phyloP scores from a whole-genome alignment of 148 eudicot genomes.

The Rhododendron mucronatum region DNA sequence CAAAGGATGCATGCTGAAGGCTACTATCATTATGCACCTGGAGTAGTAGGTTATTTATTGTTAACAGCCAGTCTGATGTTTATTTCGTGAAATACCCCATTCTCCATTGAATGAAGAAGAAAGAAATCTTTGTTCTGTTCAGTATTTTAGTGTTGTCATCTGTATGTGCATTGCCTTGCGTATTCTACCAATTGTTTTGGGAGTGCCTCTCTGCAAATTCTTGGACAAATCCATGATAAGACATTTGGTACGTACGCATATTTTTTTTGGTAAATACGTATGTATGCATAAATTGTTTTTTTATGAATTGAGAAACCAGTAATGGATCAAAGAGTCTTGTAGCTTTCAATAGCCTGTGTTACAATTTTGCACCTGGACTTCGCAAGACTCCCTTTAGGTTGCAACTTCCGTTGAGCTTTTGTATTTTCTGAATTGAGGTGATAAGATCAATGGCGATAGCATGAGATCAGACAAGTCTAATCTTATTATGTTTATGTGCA shows the following conservation, averaged over 20 bases:
- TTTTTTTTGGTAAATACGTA: neutral
- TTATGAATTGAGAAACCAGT: neutral
- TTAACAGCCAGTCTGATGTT: neutral
- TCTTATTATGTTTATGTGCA: neutral
- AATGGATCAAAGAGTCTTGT: neutral
- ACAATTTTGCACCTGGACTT: neutral
- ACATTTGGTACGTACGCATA: neutral
- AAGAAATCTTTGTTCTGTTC: neutral
- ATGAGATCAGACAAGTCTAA: neutral
- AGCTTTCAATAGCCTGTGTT: neutral
- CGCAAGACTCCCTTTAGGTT: neutral
- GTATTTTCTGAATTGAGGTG: neutral
- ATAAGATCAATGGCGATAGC: neutral
- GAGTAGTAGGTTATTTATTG: neutral
- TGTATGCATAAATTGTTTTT: neutral
- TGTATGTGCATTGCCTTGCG: neutral
- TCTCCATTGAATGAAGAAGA: neutral
- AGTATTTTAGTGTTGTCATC: neutral
- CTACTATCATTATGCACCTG: neutral
- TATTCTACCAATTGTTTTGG: neutral
- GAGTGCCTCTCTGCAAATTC: neutral
- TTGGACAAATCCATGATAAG: neutral
- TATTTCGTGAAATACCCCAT: neutral
- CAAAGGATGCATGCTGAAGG: neutral
- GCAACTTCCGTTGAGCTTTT: neutral